Percentiles rank a stretch among this genome's conserved stretches.
Evolutionary conservation across 2,329 filamentous ascomycete species (phyloP).

Genomic region (Pseudogymnoascus sp.): DNA sequence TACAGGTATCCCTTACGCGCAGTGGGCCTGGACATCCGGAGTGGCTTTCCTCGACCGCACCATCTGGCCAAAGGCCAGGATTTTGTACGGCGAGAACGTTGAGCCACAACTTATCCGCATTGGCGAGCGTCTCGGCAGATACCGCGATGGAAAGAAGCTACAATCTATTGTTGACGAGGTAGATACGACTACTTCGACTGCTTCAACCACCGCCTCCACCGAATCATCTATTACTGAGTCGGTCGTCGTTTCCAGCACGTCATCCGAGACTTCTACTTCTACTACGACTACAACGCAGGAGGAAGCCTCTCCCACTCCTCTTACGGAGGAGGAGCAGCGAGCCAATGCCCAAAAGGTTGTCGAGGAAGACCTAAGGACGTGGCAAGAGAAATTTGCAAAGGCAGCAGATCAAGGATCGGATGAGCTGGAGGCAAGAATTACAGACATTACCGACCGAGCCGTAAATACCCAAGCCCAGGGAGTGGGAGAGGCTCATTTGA

Average conservation of each 20-base stretch:
- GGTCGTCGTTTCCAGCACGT: conserved; percentile 13
- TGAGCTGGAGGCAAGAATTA: conserved; percentile 55
- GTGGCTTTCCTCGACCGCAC: conserved; percentile 66
- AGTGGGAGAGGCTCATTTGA: conserved; percentile 60
- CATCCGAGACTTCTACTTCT: conserved; percentile 3
- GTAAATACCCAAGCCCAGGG: conserved; percentile 58
- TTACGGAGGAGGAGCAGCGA: conserved; percentile 45
- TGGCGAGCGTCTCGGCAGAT: conserved; percentile 76
- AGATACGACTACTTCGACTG: conserved; percentile 33
- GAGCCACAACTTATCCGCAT: conserved; percentile 93
- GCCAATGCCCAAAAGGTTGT: conserved; percentile 61
- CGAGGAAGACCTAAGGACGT: conserved; percentile 69
- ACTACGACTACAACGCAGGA: conserved; percentile 18
- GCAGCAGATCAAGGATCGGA: conserved; percentile 79
- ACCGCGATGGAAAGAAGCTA: conserved; percentile 56
- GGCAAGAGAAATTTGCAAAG: conserved; percentile 82
- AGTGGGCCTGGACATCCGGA: conserved; percentile 63
- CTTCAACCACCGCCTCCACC: conserved; percentile 24
- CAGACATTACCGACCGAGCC: conserved; percentile 66
- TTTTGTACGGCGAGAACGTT: conserved; percentile 83
- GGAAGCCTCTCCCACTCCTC: conserved; percentile 26
- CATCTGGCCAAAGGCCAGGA: conserved; percentile 73
- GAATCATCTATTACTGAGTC: conserved; percentile 18
- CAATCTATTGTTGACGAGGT: conserved; percentile 51
- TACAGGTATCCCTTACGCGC: conserved; percentile 65